Conservation (phyloP, 2,329 filamentous ascomycete species). For the Aspergillus sp. region DNA sequence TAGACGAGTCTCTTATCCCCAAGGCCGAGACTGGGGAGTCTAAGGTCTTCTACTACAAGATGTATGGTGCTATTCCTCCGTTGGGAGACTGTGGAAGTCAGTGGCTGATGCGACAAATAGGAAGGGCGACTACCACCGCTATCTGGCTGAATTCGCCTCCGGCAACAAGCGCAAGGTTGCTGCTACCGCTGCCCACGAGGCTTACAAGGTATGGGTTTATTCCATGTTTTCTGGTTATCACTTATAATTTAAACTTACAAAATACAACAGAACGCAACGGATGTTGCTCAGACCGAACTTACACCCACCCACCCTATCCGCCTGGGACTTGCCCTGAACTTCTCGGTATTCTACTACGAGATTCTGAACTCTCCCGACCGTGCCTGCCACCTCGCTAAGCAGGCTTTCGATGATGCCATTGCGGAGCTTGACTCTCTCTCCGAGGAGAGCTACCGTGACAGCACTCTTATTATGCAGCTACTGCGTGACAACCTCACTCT, state of each 20-base stretch:
- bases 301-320: slow-evolving; percentile 97
- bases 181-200: slow-evolving; percentile 91
- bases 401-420: slow-evolving; percentile 98
- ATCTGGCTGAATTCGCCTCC: slow-evolving; percentile 93
- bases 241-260: background rate
- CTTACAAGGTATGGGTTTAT: slow-evolving; percentile 76
- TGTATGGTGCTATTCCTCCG: slow-evolving; percentile 66
- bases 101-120: slow-evolving; percentile 66
- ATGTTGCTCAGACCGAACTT: slow-evolving; percentile 96
- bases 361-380: slow-evolving; percentile 97
- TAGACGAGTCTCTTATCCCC: slow-evolving; percentile 90
- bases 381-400: slow-evolving; percentile 97
- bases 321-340: slow-evolving; percentile 95
- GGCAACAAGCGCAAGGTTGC: slow-evolving; percentile 95
- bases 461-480: slow-evolving; percentile 98
- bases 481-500: slow-evolving; percentile 97
- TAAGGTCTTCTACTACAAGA: slow-evolving; percentile 99
- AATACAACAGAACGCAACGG: slow-evolving; percentile 77
- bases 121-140: slow-evolving; percentile 99
- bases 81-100: slow-evolving; percentile 65
- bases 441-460: slow-evolving; percentile 98
- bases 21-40: slow-evolving; percentile 96
- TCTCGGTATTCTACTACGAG: slow-evolving; percentile 99
- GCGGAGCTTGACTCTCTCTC: slow-evolving; percentile 97
- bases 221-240: background rate